phyloP scores from a whole-genome alignment of 441 rosid genomes.

The Breynia disticha region DNA sequence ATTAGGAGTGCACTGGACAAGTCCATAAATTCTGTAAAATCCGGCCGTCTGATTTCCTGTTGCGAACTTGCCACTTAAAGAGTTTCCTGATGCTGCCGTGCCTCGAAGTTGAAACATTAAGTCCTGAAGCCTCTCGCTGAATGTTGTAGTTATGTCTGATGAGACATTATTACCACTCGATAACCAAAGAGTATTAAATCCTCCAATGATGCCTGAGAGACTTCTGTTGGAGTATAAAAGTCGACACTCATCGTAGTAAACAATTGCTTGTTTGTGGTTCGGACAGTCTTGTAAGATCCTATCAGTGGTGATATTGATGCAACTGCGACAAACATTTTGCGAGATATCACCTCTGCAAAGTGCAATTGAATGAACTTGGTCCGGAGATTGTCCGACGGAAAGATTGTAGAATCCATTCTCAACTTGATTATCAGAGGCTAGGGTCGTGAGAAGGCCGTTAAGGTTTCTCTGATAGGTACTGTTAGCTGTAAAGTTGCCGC shows the following conservation, averaged over 20 bases:
- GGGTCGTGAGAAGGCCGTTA: slow-evolving; percentile 25
- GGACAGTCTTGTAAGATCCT: slow-evolving; percentile 30
- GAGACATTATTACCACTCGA: slow-evolving; percentile 12
- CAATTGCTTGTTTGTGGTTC: slow-evolving; percentile 31
- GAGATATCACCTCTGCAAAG: slow-evolving; percentile 48
- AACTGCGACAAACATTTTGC: slow-evolving; percentile 25
- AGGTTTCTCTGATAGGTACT: slow-evolving; percentile 39
- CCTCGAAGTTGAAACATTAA: slow-evolving; percentile 20
- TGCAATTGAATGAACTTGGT: slow-evolving; percentile 26
- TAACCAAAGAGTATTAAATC: not conserved
- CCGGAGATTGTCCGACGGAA: slow-evolving; percentile 27
- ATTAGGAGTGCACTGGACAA: slow-evolving; percentile 47
- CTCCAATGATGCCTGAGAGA: slow-evolving; percentile 14
- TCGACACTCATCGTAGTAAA: slow-evolving; percentile 31
- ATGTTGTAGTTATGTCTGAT: slow-evolving; percentile 20
- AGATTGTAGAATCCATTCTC: slow-evolving; percentile 43
- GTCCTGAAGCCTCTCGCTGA: slow-evolving; percentile 17
- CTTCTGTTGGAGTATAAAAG: slow-evolving; percentile 32
- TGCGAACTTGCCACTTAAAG: slow-evolving; percentile 35
- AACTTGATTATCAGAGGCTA: slow-evolving; percentile 18
- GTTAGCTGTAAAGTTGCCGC: slow-evolving; percentile 35
- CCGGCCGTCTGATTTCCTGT: slow-evolving; percentile 17
- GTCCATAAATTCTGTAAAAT: slow-evolving; percentile 30
- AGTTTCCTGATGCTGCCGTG: slow-evolving; percentile 23
- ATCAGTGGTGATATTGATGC: slow-evolving; percentile 24